Base-by-base conservation (phyloP, 1,139 yeast species). In the Protomyces pachydermus region DNA sequence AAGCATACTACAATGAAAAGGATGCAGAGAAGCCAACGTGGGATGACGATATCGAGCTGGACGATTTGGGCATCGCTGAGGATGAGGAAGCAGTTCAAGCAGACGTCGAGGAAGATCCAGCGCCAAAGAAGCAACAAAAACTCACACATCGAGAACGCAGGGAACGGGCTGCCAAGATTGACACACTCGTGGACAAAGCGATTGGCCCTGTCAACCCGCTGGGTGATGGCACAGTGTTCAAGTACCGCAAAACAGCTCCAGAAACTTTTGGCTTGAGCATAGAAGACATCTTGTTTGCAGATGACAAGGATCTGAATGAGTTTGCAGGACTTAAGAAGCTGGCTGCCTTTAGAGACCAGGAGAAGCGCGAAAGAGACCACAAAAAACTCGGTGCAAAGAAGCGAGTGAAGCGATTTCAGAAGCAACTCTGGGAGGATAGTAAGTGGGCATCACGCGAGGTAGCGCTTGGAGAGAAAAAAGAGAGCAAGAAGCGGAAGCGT, bases 161-260 rank as follows among this genome's bases (percentile, higher is more conserved):
- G 16, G 48, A 42, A 23, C 48, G 48, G 16, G 48, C 20, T 42
- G 48, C 48, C 52, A 58, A 58, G 53, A 52, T 58, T 18, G 62
- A 58, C 2, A 55, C 62, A 2, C 52, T 58, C n/a, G 62, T 58
- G 45, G 62, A 58, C 53, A 55, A 58, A 1, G 37, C 56, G 5
- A 35, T 42, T 2, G 62, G 62, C 4, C 56, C 82, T 80, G 18
- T 42, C 25, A 42, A 42, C 10, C 48, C 48, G 9, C 20, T 42
- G 20, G 25, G 25, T 6, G 56, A 38, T 28, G 62, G 62, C 42
- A 25, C 56, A 12, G 42, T 18, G 65, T 93, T 93, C 80, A 85
- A 85, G 71, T 95, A 95, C 74, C 83, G 98, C 71, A 96, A 91
- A 71, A 98, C 93, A 2, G 91, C 96, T 0, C 98, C 99, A 2